Conservation (phyloP, 2,329 filamentous ascomycete species). For the Macrophomina pseudophaseolina region DNA sequence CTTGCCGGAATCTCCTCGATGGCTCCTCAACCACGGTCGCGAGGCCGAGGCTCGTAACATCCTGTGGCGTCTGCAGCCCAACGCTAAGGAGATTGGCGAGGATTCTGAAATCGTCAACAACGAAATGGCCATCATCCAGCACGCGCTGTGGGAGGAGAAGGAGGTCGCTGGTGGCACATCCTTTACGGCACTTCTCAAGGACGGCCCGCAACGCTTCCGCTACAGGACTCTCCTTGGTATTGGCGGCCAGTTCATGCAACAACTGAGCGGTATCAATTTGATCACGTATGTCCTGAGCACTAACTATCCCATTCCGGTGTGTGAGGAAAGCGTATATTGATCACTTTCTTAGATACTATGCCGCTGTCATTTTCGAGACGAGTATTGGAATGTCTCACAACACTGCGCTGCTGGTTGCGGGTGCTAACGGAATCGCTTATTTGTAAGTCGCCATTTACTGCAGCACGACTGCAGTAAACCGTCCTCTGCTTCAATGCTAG, state of each 20-base stretch:
- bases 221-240: slow-evolving; percentile 48
- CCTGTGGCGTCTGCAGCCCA: slow-evolving; percentile 38
- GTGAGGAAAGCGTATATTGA: slow-evolving; percentile 27
- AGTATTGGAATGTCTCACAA: slow-evolving; percentile 51
- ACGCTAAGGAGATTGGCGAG: slow-evolving; percentile 32
- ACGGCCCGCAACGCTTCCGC: slow-evolving; percentile 50
- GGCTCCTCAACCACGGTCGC: slow-evolving; percentile 60
- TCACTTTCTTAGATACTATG: slow-evolving; percentile 48
- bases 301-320: too few species aligned
- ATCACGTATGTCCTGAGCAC: background rate
- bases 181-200: slow-evolving; percentile 47
- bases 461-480: background rate
- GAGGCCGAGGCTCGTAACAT: slow-evolving; percentile 58
- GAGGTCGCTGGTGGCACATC: slow-evolving; percentile 42
- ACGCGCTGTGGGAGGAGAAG: slow-evolving; percentile 48
- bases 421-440: slow-evolving; percentile 51
- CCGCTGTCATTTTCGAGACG: slow-evolving; percentile 53
- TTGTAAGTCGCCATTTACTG: slow-evolving; percentile 35
- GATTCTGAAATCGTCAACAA: slow-evolving; percentile 31
- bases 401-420: slow-evolving; percentile 40
- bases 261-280: slow-evolving; percentile 32
- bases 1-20: slow-evolving; percentile 63
- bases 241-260: slow-evolving; percentile 55
- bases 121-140: slow-evolving; percentile 46
- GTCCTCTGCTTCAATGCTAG: background rate